These are phyloP conservation scores for Penicillium sp. DNA, from an alignment of 2,329 filamentous ascomycete genomes.

Conservation along the genomic window DNA sequence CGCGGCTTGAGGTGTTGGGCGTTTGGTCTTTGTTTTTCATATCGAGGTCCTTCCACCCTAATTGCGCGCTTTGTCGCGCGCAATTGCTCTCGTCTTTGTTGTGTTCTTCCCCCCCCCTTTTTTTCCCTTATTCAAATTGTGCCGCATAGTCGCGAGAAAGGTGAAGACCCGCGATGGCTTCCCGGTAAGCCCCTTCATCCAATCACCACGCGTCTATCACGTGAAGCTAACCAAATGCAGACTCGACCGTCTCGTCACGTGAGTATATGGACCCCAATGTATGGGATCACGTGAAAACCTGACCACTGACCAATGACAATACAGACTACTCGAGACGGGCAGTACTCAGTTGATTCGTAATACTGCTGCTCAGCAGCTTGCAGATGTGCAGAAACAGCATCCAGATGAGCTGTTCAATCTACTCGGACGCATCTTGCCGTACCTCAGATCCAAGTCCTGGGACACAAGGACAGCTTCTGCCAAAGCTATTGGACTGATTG, in stretches of 20 bases:
- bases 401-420: constrained; percentile 96
- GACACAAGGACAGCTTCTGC: constrained; percentile 89
- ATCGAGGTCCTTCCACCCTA: constrained; percentile 6
- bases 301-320: constrained; percentile 21
- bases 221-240: constrained; percentile 42
- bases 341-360: constrained; percentile 93
- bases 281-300: not conserved
- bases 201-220: constrained; percentile 21
- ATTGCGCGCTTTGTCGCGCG: constrained; percentile 11
- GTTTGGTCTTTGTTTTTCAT: constrained; percentile 13
- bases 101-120: not conserved
- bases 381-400: constrained; percentile 95
- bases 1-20: constrained; percentile 14
- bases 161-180: constrained; percentile 34
- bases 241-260: constrained; percentile 80
- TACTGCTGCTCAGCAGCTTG: constrained; percentile 90
- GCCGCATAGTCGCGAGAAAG: constrained; percentile 19
- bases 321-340: constrained; percentile 86
- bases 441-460: constrained; percentile 90
- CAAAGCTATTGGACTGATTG: constrained; percentile 87
- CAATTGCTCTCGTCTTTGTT: constrained; percentile 9
- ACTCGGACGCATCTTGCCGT: constrained; percentile 85
- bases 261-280: constrained; percentile 39
- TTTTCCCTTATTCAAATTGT: constrained; percentile 14
- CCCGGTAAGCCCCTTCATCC: constrained; percentile 31